Evolutionary conservation across 345 rosid genomes (phyloP).

Genomic region (Eucalyptus polyanthemos): DNA sequence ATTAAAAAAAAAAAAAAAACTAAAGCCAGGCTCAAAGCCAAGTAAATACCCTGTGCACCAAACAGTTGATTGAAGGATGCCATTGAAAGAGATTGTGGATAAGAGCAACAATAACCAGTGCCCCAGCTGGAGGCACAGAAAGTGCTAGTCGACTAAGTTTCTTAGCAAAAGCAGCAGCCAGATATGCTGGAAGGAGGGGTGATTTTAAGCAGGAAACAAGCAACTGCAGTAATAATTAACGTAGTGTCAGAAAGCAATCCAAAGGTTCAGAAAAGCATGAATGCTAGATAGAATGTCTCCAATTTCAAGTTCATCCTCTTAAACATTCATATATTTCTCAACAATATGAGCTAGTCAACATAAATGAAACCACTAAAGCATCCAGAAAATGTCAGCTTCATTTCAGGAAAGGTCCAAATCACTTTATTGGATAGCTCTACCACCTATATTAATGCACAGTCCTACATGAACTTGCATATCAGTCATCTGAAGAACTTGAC

Average conservation of each 20-base stretch:
- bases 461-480: not conserved
- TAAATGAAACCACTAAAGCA: not conserved
- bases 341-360: not conserved
- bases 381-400: not conserved
- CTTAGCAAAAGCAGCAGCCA: slow-evolving; percentile 93
- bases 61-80: slow-evolving; percentile 90
- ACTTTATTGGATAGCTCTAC: not conserved
- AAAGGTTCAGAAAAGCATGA: not conserved
- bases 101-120: slow-evolving; percentile 66
- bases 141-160: slow-evolving; percentile 76
- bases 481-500: not conserved
- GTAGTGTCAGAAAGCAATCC: not conserved
- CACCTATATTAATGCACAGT: not conserved
- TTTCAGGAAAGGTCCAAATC: not conserved
- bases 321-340: not conserved
- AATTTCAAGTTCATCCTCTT: not conserved
- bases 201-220: slow-evolving; percentile 91
- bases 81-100: slow-evolving; percentile 79
- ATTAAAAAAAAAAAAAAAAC: not conserved
- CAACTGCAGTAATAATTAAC: slow-evolving; percentile 34
- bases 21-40: not conserved
- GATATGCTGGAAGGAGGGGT: slow-evolving; percentile 91
- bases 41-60: slow-evolving; percentile 63
- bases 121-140: slow-evolving; percentile 76
- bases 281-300: not conserved